Percentiles rank a stretch among this genome's conserved stretches.
These are phyloP conservation scores for Casuarina cunninghamiana DNA, from an alignment of 306 rosid genomes.

Conservation along the genomic window DNA sequence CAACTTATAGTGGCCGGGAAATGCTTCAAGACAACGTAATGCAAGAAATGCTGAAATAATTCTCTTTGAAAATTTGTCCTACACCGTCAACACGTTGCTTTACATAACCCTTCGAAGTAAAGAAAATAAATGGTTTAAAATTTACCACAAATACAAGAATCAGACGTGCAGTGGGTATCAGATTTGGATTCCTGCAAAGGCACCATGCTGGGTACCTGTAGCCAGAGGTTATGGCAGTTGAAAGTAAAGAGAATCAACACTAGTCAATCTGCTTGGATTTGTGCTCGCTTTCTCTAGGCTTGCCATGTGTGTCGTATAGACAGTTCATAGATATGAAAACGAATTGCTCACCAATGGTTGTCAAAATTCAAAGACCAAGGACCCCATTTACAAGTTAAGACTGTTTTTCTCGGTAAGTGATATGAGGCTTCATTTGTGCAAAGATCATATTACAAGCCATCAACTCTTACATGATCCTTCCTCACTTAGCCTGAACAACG, in stretches of 20 bases:
- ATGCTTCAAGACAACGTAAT: too few relatives aligned
- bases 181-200: conserved; percentile 20
- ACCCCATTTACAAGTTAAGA: too few relatives aligned
- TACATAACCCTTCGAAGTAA: too few relatives aligned
- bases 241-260: conserved; percentile 17
- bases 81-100: too few relatives aligned
- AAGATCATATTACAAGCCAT: conserved; percentile 5
- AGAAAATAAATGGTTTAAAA: conserved; percentile 18
- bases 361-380: too few relatives aligned
- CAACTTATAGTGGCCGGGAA: background rate
- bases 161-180: conserved; percentile 9
- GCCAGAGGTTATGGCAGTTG: background rate
- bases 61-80: background rate
- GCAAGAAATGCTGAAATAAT: too few relatives aligned
- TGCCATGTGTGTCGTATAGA: conserved; percentile 52
- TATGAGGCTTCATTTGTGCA: background rate
- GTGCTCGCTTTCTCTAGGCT: conserved; percentile 64
- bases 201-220: conserved; percentile 28
- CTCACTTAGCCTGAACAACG: background rate
- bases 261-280: conserved; percentile 34
- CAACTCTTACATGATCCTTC: background rate
- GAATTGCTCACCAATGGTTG: too few relatives aligned
- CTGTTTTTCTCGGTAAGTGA: too few relatives aligned
- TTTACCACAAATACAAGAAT: background rate
- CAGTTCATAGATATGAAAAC: too few relatives aligned